Percentiles rank a stretch among this genome's conserved stretches.
phyloP scores from a whole-genome alignment of 2,329 filamentous ascomycete genomes.

The Diaporthe longicolla region DNA sequence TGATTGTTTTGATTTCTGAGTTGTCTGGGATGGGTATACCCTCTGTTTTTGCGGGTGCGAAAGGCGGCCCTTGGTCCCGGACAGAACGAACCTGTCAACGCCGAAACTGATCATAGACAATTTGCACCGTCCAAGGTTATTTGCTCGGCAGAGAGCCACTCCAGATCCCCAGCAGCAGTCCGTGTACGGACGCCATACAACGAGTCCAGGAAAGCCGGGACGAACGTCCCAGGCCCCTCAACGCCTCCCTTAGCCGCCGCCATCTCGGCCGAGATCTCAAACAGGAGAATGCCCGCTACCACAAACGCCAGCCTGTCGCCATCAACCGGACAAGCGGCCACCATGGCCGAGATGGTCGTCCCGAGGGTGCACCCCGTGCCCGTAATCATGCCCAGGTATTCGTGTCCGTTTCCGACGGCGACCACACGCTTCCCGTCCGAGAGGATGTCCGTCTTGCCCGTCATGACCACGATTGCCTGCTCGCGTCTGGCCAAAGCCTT shows the following conservation, averaged over 20 bases:
- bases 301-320: conserved; percentile 78
- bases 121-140: too few species aligned
- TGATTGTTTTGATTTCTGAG: too few species aligned
- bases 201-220: conserved; percentile 87
- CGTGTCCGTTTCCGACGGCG: conserved; percentile 82
- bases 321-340: conserved; percentile 69
- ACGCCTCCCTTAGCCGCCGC: conserved; percentile 77
- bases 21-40: too few species aligned
- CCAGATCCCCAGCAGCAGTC: conserved; percentile 14
- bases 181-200: conserved; percentile 60
- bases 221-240: conserved; percentile 86
- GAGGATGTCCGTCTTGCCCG: conserved; percentile 82
- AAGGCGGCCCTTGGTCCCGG: too few species aligned
- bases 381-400: conserved; percentile 77
- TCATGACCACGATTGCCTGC: conserved; percentile 83
- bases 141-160: conserved; percentile 26
- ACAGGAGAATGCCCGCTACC: conserved; percentile 81
- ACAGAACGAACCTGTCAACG: too few species aligned
- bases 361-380: conserved; percentile 90
- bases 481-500: conserved; percentile 76
- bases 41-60: too few species aligned
- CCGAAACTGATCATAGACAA: too few species aligned
- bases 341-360: conserved; percentile 81
- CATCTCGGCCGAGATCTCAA: conserved; percentile 79
- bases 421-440: conserved; percentile 80